These are phyloP conservation scores for Ulvella scutata DNA, from an alignment of 139 green algal genomes.

Conservation along the genomic window DNA sequence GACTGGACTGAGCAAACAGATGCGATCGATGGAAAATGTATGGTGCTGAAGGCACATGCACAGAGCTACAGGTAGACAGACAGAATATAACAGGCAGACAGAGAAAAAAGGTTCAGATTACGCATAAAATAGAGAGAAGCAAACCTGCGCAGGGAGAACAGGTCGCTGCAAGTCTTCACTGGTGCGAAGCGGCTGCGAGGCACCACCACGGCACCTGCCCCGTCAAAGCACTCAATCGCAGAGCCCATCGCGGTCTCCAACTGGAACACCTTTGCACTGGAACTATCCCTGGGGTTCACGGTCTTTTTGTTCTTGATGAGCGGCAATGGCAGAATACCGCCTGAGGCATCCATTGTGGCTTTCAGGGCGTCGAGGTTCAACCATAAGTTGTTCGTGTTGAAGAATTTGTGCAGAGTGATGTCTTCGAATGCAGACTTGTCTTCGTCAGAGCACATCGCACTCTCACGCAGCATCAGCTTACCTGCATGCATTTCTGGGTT, in stretches of 20 bases:
- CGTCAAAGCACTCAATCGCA: slow-evolving; percentile 82
- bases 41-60: too few species aligned
- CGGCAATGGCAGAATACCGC: slow-evolving; percentile 55
- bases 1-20: too few species aligned
- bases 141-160: slow-evolving; percentile 72
- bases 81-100: not conserved
- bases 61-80: not conserved
- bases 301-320: slow-evolving; percentile 94
- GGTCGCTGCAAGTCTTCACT: slow-evolving; percentile 86
- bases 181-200: slow-evolving; percentile 75
- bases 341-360: slow-evolving; percentile 10
- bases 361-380: slow-evolving; percentile 57
- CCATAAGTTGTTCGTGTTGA: slow-evolving; percentile 97
- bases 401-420: slow-evolving; percentile 59
- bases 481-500: slow-evolving; percentile 6
- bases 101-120: too few species aligned
- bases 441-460: slow-evolving; percentile 61
- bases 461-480: slow-evolving; percentile 69
- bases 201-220: slow-evolving; percentile 67
- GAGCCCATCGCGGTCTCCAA: slow-evolving; percentile 81
- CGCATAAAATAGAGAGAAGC: too few species aligned
- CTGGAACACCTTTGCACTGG: slow-evolving; percentile 62
- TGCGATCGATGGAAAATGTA: too few species aligned
- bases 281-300: slow-evolving; percentile 69
- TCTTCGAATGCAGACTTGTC: slow-evolving; percentile 83